A percentile compares a stretch with the other conserved stretches of the same genome.
Conservation (phyloP, 805 yeast genomes). For the Hanseniaspora mollemarum region DNA sequence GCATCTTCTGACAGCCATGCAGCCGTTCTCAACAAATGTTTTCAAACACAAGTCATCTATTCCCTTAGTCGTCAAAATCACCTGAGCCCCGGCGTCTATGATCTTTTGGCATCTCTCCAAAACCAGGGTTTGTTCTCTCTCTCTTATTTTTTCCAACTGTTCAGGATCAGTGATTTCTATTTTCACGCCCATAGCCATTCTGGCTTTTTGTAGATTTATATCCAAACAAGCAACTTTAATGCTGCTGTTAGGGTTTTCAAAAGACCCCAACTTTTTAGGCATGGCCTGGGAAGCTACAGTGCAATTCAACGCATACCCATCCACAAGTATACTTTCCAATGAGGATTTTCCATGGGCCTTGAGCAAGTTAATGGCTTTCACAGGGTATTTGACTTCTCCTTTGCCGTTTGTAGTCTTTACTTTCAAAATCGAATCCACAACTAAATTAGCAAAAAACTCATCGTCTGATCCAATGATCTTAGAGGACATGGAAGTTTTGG, state of each 20-base stretch:
- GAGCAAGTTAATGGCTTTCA: conserved; percentile 88
- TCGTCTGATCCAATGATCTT: conserved; percentile 92
- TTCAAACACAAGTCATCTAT: conserved; percentile 86
- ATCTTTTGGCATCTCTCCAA: conserved; percentile 74
- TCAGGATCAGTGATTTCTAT: conserved; percentile 96
- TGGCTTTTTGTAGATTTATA: conserved; percentile 85
- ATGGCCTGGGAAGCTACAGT: conserved; percentile 96
- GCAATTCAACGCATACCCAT: conserved; percentile 94
- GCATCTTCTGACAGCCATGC: conserved; percentile 94
- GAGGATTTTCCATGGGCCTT: conserved; percentile 96
- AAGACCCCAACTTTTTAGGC: conserved; percentile 50
- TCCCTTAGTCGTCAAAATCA: conserved; percentile 84
- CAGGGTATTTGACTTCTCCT: conserved; percentile 87
- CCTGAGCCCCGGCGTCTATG: conserved; percentile 82
- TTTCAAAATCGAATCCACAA: conserved; percentile 89
- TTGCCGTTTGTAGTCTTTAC: conserved; percentile 81
- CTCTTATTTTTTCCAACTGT: conserved; percentile 82
- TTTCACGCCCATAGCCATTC: conserved; percentile 97
- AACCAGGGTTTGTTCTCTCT: conserved; percentile 77
- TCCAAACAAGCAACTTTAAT: conserved; percentile 84
- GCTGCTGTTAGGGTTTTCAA: conserved; percentile 28
- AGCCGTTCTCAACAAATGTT: conserved; percentile 81
- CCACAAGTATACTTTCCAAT: conserved; percentile 69
- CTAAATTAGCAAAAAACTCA: conserved; percentile 79
- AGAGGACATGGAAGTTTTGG: conserved; percentile 93